Base-by-base conservation (phyloP, 73 alveolate genomes). In the Blepharisma stoltei region DNA sequence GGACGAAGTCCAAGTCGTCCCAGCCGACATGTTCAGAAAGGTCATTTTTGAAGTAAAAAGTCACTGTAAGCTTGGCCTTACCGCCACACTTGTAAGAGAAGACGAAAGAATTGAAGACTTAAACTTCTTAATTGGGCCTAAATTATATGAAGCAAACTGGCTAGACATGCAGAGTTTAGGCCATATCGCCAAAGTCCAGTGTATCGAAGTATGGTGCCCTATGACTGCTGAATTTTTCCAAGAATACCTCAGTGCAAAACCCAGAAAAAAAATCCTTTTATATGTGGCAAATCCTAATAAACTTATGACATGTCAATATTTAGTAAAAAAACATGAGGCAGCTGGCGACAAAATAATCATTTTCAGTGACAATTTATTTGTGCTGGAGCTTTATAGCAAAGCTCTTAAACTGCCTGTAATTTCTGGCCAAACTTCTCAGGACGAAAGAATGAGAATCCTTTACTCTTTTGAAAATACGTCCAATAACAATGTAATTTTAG, bases 101-200 rank as follows among this genome's bases (percentile, higher is more conserved):
- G 98, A 96, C 81, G 20, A 69, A 9, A 23, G 41, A 38, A 87
- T 87, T 27, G 70, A 54, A 44, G 84, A 87, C 54, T 84, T 94
- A 32, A 93, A 92, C 78, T 92, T 84, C 85, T 85, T 94, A 76
- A 83, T 94, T 45, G 99, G 99, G 8, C 99, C 99, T 21, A 96
- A 96, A 76, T 92, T 93, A 41, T 96, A 96, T 84, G 99, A 96
- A 78, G 99, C 99, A 50, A 96, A 95, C 81, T 96, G 99, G 99
- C 89, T 92, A 41, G 98, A 96, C 78, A 83, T 96, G 46, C 96
- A 96, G 89, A 92, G 81, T 23, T 78, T 81, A 32, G 97, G 97
- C 50, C 89, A 45, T 83, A 80, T 95, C 47, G 98, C 98, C n/a
- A 85, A 96, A 77, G 98, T 47, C 18, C 84, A 92, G 76, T 94